Evolutionary conservation across 805 yeast genomes (phyloP).

Genomic region (Candida ovalis): DNA sequence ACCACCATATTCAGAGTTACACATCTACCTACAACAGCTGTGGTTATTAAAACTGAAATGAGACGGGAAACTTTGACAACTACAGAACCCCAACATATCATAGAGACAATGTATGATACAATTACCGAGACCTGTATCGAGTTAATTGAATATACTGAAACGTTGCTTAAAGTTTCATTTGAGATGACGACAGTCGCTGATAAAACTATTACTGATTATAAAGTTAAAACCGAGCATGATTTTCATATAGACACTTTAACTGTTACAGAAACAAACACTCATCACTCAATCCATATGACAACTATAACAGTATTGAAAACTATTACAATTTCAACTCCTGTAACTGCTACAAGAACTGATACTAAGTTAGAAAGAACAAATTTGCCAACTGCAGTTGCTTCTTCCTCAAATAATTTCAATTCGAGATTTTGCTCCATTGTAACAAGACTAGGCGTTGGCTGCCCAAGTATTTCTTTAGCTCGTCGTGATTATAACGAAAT

Average conservation of each 20-base stretch:
- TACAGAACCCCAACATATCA: constrained; percentile 1
- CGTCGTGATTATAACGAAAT: constrained; percentile 9
- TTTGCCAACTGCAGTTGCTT: constrained; percentile 12
- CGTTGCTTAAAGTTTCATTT: constrained; percentile 10
- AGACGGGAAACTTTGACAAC: constrained; percentile 17
- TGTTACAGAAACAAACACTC: constrained; percentile 5
- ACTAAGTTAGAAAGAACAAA: too few species aligned
- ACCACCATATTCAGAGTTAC: constrained; percentile 19
- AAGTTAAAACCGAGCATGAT: constrained; percentile 15
- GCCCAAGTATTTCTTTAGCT: constrained; percentile 9
- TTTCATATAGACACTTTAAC: too few species aligned
- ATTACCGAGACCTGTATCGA: constrained; percentile 14
- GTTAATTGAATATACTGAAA: constrained; percentile 13
- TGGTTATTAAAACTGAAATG: constrained; percentile 14
- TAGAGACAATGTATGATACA: constrained; percentile 17
- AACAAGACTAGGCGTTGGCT: constrained; percentile 16
- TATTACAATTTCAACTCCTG: constrained; percentile 7
- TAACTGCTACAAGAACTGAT: constrained; percentile 6
- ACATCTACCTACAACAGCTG: constrained; percentile 15
- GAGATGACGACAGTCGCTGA: constrained; percentile 13
- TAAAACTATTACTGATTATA: constrained; percentile 13
- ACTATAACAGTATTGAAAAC: constrained; percentile 1
- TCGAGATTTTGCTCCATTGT: constrained; percentile 18
- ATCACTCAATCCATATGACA: constrained; percentile 1
- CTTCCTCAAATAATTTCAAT: constrained; percentile 13